Conservation (phyloP, 495 filamentous ascomycete species). For the Tuber brumale region DNA sequence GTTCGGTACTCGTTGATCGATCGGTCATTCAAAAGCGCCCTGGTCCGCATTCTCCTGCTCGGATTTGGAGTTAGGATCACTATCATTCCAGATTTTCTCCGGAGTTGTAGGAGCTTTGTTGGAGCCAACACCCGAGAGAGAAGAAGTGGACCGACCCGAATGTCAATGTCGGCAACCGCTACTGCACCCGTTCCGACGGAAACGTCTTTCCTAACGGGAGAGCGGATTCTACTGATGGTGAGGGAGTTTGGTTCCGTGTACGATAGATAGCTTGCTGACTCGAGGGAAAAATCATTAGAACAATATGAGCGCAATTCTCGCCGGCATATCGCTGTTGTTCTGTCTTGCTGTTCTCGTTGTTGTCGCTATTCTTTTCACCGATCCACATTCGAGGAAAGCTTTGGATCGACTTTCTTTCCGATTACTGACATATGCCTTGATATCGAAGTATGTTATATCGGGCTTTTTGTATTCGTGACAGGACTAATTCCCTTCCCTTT, state of each 20-base stretch:
- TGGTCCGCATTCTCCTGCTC: background rate
- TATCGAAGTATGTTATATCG: conserved; percentile 20
- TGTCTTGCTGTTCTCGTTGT: conserved; percentile 13
- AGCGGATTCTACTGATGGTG: conserved; percentile 25
- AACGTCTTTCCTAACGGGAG: conserved; percentile 24
- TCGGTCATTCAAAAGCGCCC: background rate
- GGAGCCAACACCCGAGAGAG: background rate
- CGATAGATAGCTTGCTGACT: background rate
- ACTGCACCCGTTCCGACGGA: conserved; percentile 1
- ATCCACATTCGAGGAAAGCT: conserved; percentile 15
- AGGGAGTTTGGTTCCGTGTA: background rate
- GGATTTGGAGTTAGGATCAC: background rate
- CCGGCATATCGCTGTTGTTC: conserved; percentile 17
- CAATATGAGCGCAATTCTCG: conserved; percentile 31
- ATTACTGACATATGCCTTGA: conserved; percentile 24
- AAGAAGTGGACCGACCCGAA: background rate
- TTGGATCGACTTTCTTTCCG: conserved; percentile 30
- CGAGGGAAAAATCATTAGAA: conserved; percentile 13
- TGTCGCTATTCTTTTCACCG: conserved; percentile 16
- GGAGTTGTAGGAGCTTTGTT: background rate
- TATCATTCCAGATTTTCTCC: background rate
- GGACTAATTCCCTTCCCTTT: background rate
- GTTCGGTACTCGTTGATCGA: background rate
- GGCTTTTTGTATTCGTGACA: background rate
- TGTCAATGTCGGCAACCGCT: conserved; percentile 17